A percentile compares a stretch with the other conserved stretches of the same genome.
Evolutionary conservation across 225 moss, liverwort and hornwort genomes (phyloP).

Genomic region (Pleurozium schreberi): DNA sequence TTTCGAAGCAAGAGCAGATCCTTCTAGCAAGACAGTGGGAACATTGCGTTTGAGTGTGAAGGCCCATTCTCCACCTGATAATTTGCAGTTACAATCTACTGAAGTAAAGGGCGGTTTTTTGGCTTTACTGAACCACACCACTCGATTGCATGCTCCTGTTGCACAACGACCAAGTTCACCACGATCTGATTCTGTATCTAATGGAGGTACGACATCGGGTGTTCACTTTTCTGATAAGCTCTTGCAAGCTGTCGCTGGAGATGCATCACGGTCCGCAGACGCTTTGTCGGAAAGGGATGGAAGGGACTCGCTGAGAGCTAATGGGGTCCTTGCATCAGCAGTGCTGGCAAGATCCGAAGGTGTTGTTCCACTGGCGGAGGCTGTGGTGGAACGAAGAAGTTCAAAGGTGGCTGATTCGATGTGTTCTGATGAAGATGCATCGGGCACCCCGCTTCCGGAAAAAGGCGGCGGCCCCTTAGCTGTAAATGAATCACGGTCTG

Average conservation of each 20-base stretch:
- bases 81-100: neutral
- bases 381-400: neutral
- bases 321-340: neutral
- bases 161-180: neutral
- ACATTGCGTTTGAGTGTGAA: neutral
- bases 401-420: neutral
- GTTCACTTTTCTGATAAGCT: neutral
- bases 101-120: conserved; percentile 7
- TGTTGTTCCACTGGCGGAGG: neutral
- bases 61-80: conserved; percentile 1
- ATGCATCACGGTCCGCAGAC: neutral
- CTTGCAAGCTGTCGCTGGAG: neutral
- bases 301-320: neutral
- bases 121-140: neutral
- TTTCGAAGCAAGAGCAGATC: neutral
- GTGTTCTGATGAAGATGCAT: neutral
- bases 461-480: neutral
- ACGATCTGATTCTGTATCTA: neutral
- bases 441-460: neutral
- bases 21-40: neutral
- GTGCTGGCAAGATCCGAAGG: neutral
- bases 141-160: neutral
- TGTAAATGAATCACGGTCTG: neutral
- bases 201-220: neutral
- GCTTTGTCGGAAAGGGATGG: neutral